These are phyloP conservation scores for Acorus calamus DNA, from an alignment of 106 monocot genomes.

Conservation along the genomic window DNA sequence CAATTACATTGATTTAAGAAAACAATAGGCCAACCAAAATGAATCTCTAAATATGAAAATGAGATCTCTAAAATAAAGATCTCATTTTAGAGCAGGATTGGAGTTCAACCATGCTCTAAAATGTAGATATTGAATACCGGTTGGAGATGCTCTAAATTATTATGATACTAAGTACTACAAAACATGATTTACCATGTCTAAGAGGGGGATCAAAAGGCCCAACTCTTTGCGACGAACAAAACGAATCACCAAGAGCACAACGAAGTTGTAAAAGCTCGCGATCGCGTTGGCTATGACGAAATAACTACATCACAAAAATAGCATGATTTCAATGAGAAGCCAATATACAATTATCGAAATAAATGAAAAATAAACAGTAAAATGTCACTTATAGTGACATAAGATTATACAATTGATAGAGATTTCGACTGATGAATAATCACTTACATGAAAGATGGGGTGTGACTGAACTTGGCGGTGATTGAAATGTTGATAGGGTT, in stretches of 20 bases:
- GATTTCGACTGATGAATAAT: too few species aligned
- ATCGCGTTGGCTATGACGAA: conserved; percentile 60
- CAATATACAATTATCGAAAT: background rate
- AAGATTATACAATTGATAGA: too few species aligned
- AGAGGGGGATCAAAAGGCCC: conserved; percentile 15
- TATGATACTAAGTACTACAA: too few species aligned
- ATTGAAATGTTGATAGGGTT: conserved; percentile 31
- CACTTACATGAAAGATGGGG: conserved; percentile 56
- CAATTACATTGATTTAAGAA: too few species aligned
- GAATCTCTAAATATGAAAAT: too few species aligned
- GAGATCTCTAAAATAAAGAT: too few species aligned
- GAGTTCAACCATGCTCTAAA: too few species aligned
- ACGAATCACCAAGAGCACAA: conserved; percentile 20
- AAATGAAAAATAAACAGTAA: background rate
- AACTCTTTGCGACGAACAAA: conserved; percentile 14
- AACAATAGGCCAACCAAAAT: too few species aligned
- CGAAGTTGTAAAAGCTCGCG: conserved; percentile 42
- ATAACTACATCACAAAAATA: conserved; percentile 27
- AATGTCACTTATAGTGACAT: too few species aligned
- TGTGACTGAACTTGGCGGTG: conserved; percentile 40
- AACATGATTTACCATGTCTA: conserved; percentile 31
- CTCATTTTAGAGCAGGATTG: too few species aligned
- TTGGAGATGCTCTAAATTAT: too few species aligned
- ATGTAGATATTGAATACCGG: too few species aligned
- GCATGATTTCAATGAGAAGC: background rate